Conservation (phyloP, 2,329 filamentous ascomycete species). For the Diplodia seriata region DNA sequence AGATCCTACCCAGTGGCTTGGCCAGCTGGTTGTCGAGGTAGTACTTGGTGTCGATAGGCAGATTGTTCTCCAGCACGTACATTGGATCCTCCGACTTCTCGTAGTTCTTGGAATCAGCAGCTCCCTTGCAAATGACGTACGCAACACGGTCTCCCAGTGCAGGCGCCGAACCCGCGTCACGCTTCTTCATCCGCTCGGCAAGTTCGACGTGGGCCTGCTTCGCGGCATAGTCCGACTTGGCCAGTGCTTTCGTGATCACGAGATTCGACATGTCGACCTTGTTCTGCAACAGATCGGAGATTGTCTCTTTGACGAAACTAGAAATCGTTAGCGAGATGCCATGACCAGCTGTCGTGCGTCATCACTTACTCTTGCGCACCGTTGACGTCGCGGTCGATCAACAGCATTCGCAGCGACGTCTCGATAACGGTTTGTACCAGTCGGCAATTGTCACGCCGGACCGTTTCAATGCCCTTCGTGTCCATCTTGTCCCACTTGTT, state of each 20-base stretch:
- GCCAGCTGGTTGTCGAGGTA: conserved; percentile 98
- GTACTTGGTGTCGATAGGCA: conserved; percentile 97
- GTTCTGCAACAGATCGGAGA: conserved; percentile 93
- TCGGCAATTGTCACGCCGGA: conserved; percentile 93
- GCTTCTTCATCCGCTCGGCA: conserved; percentile 94
- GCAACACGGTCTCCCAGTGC: conserved; percentile 93
- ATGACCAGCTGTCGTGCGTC: conserved; percentile 8
- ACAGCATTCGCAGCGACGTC: conserved; percentile 91
- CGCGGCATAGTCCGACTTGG: conserved; percentile 78
- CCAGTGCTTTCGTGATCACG: conserved; percentile 96
- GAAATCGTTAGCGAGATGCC: conserved; percentile 47
- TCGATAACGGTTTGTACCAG: conserved; percentile 97
- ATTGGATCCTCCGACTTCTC: conserved; percentile 97
- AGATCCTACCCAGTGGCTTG: conserved; percentile 92
- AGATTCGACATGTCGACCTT: conserved; percentile 99
- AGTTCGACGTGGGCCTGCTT: conserved; percentile 98
- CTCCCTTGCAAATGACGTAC: conserved; percentile 96
- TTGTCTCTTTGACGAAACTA: conserved; percentile 95
- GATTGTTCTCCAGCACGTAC: conserved; percentile 95
- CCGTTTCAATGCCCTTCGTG: conserved; percentile 98
- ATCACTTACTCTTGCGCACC: conserved; percentile 86
- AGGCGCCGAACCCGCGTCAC: conserved; percentile 92
- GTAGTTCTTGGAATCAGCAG: conserved; percentile 89
- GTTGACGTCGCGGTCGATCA: conserved; percentile 89
- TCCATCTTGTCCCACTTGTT: conserved; percentile 99